Evolutionary conservation across 106 monocot species (phyloP).

Genomic region (Agapanthus africanus): DNA sequence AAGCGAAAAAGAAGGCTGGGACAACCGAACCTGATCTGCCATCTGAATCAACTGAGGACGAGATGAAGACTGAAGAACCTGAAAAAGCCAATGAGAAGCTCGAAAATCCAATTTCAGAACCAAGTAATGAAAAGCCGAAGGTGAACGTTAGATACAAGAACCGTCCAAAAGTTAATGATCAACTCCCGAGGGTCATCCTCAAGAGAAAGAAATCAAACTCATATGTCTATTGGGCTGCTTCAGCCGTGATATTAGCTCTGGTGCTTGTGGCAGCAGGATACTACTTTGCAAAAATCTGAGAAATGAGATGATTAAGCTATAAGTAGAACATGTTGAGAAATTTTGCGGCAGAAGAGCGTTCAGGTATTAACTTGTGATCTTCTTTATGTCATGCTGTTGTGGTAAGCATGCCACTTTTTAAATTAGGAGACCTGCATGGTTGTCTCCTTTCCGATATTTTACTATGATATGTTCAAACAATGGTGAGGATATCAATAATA

Average conservation of each 20-base stretch:
- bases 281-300: conserved; percentile 1
- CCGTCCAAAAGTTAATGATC: conserved; percentile 2
- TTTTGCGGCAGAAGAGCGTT: not conserved
- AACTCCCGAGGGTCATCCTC: conserved; percentile 7
- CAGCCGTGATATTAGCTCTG: not conserved
- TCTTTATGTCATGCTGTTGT: too few species aligned
- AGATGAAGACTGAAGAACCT: not conserved
- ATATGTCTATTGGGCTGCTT: not conserved
- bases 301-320: not conserved
- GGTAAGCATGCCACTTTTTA: too few species aligned
- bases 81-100: conserved; percentile 2
- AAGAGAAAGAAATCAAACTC: conserved; percentile 12
- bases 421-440: too few species aligned
- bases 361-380: not conserved
- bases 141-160: conserved; percentile 2
- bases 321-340: not conserved
- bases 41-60: not conserved
- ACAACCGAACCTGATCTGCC: not conserved
- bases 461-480: too few species aligned
- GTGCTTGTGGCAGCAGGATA: conserved; percentile 5
- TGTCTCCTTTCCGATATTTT: too few species aligned
- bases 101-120: conserved; percentile 3
- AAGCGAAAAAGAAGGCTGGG: conserved; percentile 16
- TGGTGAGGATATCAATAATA: too few species aligned
- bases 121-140: not conserved